Evolutionary conservation across 306 rosid species (phyloP), one percentile per base, ranked within the genome.

Genomic region (Cicer bijugum): DNA sequence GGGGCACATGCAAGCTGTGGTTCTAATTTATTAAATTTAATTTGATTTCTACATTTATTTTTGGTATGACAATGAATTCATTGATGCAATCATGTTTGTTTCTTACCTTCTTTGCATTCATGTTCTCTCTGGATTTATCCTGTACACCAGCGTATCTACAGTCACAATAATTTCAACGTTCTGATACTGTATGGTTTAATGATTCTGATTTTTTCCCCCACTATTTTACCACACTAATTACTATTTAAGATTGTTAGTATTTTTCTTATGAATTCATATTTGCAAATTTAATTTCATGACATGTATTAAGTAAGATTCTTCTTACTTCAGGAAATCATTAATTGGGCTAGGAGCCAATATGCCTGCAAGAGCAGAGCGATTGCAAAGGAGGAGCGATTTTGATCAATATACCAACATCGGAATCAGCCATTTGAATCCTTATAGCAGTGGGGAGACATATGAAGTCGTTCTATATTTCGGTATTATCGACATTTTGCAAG

Each of bases 351-450:
- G 99, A 76, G 97, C 99, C 66, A 95, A 95, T 76, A 88, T 90
- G 97, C 99, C 99, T 1, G 99, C 99, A 8, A 86, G 97, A 84
- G 97, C 97, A 5, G 99, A 95, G 84, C 87, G 87, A 73, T 69
- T 92, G 86, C 86, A 91, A 9, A 82, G 99, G 65, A 86, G 85
- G 83, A 92, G 97, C 46, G 99, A 92, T 78, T 92, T 88, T 1
- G 97, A 92, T 85, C 97, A 89, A 61, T 95, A 95, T 82, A 86
- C 88, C n/a, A 74, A 83, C 7, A 86, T 84, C 19, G 96, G 92
- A 74, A 80, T 83, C 50, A 95, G 97, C 82, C 96, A 88, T 80
- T 86, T 86, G 85, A 89, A 84, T 78, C 93, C 97, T 58, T 87
- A 89, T 69, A 72, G 93, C 17, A 82, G 97, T 2, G 92, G 96